Base-by-base conservation (phyloP, 1,139 yeast species). In the Protomyces inouyei region DNA sequence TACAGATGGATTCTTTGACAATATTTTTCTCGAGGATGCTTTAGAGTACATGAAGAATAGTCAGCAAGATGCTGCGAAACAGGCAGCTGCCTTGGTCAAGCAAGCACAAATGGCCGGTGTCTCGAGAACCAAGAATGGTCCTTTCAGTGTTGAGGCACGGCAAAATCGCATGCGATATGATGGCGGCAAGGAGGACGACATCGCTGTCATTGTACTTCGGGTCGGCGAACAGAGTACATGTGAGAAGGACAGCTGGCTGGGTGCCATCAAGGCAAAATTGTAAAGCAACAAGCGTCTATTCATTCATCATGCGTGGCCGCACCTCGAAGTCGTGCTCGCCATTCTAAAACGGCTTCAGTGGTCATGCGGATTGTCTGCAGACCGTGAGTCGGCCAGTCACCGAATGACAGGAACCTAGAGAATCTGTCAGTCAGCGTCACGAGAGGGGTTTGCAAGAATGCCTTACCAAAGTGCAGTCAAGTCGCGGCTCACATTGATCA, bases 1-100 rank as follows among this genome's bases (percentile, higher is more conserved):
- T 53, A 90, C 98, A 0, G 98, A 93, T 76, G 98, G 98, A 35
- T 87, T 93, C 60, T 85, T 89, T 28, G 98, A 93, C 75, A 93
- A 93, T 74, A 83, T 92, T 55, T 82, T 84, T 52, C 80, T 87
- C 0, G 83, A 83, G 63, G 97, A 91, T 73, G 86, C 91, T 64
- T 90, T 85, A 70, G 72, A 81, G 14, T 65, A 73, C 12, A 76
- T 77, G 51, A 53, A 52, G 21, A 40, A 37, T 21, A 36, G 40
- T 40, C 18, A 45, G 14, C 45, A 16, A 14, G 59, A 23, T 18
- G 55, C 54, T 21, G 54, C 52, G 9, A 35, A 54, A 8, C 45
- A 38, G 21, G 64, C 64, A 23, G n/a, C 37, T 25, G 12, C 38
- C 4, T n/a, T 60, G 55, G 55, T 45, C 5, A 45, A 54, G 40